Conservation (phyloP, 768 basidiomycete species). For the Boletus vermiculosoides region DNA sequence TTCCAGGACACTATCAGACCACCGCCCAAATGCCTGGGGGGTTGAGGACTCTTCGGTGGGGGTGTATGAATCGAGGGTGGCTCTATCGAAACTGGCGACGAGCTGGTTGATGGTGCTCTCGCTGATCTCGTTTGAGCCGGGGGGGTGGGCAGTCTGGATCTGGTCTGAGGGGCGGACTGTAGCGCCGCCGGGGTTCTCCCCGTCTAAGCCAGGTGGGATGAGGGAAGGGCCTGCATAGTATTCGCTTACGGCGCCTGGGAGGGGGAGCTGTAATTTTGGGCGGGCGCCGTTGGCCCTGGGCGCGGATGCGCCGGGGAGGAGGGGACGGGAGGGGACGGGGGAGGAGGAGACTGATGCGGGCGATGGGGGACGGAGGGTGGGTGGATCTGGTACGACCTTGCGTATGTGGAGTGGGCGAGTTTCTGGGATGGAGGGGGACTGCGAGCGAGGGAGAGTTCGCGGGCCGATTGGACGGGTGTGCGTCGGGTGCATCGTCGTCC, state of each 20-base stretch:
- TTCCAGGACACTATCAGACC: constrained; percentile 72
- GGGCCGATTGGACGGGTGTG: constrained; percentile 52
- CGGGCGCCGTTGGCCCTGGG: constrained; percentile 13
- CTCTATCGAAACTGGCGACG: constrained; percentile 31
- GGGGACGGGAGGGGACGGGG: constrained; percentile 33
- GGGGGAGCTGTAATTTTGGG: constrained; percentile 37
- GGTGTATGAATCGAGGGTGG: constrained; percentile 32
- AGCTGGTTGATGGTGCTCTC: constrained; percentile 40
- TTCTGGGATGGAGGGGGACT: constrained; percentile 42
- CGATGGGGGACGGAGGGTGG: constrained; percentile 30
- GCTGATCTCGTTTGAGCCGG: constrained; percentile 24
- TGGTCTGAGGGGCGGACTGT: constrained; percentile 43
- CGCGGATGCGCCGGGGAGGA: constrained; percentile 28
- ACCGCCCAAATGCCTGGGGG: constrained; percentile 36
- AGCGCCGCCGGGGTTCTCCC: constrained; percentile 38
- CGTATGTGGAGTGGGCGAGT: constrained; percentile 43
- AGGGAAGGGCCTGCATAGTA: constrained; percentile 34
- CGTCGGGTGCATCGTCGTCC: constrained; percentile 27
- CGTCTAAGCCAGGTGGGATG: constrained; percentile 34
- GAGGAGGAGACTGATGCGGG: constrained; percentile 31
- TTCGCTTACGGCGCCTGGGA: constrained; percentile 28
- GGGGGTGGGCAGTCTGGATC: constrained; percentile 35
- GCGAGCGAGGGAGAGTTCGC: constrained; percentile 41
- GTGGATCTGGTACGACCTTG: constrained; percentile 33
- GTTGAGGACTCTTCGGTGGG: constrained; percentile 37